Conservation (phyloP, 148 eudicot species). For the Vaccinium corymbosum region DNA sequence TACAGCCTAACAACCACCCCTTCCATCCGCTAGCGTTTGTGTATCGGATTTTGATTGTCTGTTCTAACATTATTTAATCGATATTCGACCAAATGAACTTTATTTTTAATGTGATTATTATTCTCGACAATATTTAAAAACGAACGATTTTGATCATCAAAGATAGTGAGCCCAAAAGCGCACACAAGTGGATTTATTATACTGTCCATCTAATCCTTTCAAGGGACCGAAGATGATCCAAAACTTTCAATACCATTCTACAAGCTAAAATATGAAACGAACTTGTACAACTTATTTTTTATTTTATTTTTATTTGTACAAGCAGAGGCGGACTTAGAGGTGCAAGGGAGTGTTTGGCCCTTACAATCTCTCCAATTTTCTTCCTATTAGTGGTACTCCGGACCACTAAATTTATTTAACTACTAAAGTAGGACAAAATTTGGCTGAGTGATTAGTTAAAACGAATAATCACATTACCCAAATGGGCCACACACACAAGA, state of each 20-base stretch:
- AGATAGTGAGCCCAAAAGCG: neutral
- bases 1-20: neutral
- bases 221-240: neutral
- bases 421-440: neutral
- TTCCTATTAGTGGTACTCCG: too few species aligned
- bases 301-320: too few species aligned
- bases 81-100: neutral
- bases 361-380: too few species aligned
- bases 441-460: neutral
- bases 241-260: neutral
- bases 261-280: neutral
- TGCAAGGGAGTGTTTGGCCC: too few species aligned
- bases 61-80: too few species aligned
- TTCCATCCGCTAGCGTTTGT: neutral
- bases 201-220: neutral
- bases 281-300: neutral
- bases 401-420: neutral
- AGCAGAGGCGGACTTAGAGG: too few species aligned
- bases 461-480: neutral
- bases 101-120: neutral
- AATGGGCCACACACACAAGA: neutral
- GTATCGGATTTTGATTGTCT: neutral
- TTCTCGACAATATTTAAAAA: neutral
- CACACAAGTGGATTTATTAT: neutral
- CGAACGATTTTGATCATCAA: neutral